Evolutionary conservation across 2,329 filamentous ascomycete species (phyloP).

Genomic region (Fusarium mexicanum): DNA sequence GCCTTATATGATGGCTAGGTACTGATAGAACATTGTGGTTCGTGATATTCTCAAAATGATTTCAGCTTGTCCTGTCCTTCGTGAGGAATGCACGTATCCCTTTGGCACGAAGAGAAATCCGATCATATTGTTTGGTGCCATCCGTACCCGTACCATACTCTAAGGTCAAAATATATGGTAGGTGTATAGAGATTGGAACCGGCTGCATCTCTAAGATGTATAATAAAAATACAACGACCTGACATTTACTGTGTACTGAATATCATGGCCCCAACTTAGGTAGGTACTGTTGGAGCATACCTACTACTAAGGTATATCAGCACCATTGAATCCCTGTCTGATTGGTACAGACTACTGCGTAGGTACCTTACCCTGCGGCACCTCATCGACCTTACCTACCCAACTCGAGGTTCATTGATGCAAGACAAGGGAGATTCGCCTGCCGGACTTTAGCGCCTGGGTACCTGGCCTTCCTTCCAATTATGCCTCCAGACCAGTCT

Average conservation of each 20-base stretch:
- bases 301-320: not conserved
- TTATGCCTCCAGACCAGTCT: constrained; percentile 46
- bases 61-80: not conserved
- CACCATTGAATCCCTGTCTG: constrained; percentile 1
- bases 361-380: constrained; percentile 14
- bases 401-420: not conserved
- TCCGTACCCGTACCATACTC: not conserved
- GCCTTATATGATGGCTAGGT: not conserved
- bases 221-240: not conserved
- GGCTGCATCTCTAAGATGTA: not conserved
- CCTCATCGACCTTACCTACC: not conserved
- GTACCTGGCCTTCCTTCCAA: constrained; percentile 18
- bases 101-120: not conserved
- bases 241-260: not conserved
- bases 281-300: not conserved
- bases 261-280: not conserved
- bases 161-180: not conserved
- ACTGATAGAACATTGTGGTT: not conserved
- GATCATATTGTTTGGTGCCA: not conserved
- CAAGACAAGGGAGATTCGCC: constrained; percentile 17
- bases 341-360: not conserved
- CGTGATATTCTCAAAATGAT: not conserved
- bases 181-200: not conserved
- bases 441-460: constrained; percentile 20
- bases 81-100: not conserved